These are phyloP conservation scores for Coleophoma crateriformis DNA, from an alignment of 2,329 filamentous ascomycete species.

Conservation along the genomic window DNA sequence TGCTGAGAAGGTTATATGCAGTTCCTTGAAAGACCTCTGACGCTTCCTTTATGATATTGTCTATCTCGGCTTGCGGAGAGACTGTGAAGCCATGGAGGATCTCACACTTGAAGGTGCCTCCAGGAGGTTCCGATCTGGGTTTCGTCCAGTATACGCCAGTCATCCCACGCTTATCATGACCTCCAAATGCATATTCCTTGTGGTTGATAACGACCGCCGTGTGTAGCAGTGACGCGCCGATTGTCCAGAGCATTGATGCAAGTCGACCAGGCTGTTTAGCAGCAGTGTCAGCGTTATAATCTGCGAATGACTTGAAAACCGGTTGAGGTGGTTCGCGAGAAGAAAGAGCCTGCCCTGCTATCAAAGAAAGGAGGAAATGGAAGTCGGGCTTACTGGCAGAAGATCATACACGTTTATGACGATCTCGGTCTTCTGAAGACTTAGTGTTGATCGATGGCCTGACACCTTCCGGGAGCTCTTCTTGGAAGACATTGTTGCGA, in stretches of 20 bases:
- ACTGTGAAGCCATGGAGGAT: slow-evolving; percentile 78
- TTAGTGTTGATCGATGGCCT: slow-evolving; percentile 58
- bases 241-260: slow-evolving; percentile 70
- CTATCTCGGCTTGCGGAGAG: slow-evolving; percentile 62
- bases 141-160: slow-evolving; percentile 83
- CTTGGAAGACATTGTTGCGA: slow-evolving; percentile 18
- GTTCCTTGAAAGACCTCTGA: slow-evolving; percentile 71
- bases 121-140: slow-evolving; percentile 66
- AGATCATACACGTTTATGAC: slow-evolving; percentile 75
- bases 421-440: slow-evolving; percentile 67
- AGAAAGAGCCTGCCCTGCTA: no score
- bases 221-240: slow-evolving; percentile 74
- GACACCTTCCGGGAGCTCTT: slow-evolving; percentile 19
- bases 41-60: slow-evolving; percentile 60
- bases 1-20: slow-evolving; percentile 74
- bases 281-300: slow-evolving; percentile 4
- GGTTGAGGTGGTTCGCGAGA: no score
- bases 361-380: not conserved
- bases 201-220: slow-evolving; percentile 78
- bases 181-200: slow-evolving; percentile 80
- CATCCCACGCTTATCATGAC: slow-evolving; percentile 63
- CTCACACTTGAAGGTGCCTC: slow-evolving; percentile 69
- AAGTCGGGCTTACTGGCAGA: slow-evolving; percentile 48
- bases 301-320: not conserved
- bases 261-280: slow-evolving; percentile 59